phyloP scores from a whole-genome alignment of 305 asterid genomes.

The Solanum chacoense region DNA sequence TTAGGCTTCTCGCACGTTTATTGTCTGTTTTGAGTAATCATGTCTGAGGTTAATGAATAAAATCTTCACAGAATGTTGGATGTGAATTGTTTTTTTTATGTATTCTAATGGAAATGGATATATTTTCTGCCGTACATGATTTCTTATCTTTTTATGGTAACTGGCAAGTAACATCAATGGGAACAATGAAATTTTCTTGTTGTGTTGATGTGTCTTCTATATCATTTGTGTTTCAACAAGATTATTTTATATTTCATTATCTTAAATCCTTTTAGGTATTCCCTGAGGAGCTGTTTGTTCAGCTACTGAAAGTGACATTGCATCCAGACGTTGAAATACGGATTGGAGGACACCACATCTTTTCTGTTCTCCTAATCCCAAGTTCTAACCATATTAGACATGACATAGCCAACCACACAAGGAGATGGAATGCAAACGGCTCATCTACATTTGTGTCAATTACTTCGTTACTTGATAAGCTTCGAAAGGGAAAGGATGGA shows the following conservation, averaged over 20 bases:
- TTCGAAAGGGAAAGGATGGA: slow-evolving; percentile 63
- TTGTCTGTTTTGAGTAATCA: neutral
- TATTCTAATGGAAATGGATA: neutral
- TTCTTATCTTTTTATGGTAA: neutral
- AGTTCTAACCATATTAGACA: slow-evolving; percentile 52
- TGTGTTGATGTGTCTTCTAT: neutral
- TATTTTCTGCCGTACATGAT: neutral
- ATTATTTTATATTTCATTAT: neutral
- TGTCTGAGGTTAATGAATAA: neutral
- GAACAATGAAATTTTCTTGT: neutral
- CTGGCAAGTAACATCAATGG: neutral
- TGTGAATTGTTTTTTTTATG: neutral
- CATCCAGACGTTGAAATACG: slow-evolving; percentile 87
- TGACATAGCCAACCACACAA: slow-evolving; percentile 46
- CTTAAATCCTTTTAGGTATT: slow-evolving; percentile 40
- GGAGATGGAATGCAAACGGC: slow-evolving; percentile 52
- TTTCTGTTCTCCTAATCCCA: slow-evolving; percentile 78
- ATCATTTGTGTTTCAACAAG: neutral
- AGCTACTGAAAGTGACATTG: slow-evolving; percentile 77
- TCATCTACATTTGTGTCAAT: slow-evolving; percentile 77
- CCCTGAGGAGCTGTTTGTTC: slow-evolving; percentile 78
- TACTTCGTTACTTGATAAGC: slow-evolving; percentile 85
- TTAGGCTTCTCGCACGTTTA: neutral
- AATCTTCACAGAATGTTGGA: neutral
- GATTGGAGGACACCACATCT: slow-evolving; percentile 85